Evolutionary conservation across 495 filamentous ascomycete genomes (phyloP).

Genomic region (Trichoderma orchidacearum): DNA sequence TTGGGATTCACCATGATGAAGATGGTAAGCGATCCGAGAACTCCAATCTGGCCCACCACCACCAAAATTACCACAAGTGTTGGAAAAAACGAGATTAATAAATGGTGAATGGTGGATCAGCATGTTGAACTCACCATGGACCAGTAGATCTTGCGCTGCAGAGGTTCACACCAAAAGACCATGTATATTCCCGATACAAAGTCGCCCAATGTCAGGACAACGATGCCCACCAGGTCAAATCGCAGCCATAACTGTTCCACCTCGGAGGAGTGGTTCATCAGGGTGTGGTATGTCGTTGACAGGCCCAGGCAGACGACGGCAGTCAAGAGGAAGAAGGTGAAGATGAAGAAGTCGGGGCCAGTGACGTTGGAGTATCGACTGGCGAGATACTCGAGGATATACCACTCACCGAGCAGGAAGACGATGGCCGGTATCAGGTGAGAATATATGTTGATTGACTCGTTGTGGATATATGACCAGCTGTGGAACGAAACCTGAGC

Average conservation of each 20-base stretch:
- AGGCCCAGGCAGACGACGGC: slow-evolving; percentile 22
- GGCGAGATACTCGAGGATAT: slow-evolving; percentile 14
- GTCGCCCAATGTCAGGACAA: slow-evolving; percentile 24
- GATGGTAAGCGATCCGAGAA: slow-evolving; percentile 18
- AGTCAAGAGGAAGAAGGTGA: slow-evolving; percentile 24
- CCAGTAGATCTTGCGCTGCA: slow-evolving; percentile 29
- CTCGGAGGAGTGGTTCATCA: slow-evolving; percentile 29
- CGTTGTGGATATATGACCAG: slow-evolving; percentile 68
- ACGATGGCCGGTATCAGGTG: slow-evolving; percentile 43
- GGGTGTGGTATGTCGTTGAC: slow-evolving; percentile 27
- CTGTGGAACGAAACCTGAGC: slow-evolving; percentile 49
- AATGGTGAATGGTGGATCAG: no score
- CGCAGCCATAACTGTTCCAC: slow-evolving; percentile 23
- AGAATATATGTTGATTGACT: slow-evolving; percentile 72
- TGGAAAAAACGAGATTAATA: neutral
- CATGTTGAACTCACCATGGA: slow-evolving; percentile 21
- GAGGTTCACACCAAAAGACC: slow-evolving; percentile 28
- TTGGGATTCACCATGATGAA: slow-evolving; percentile 25
- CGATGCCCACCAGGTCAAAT: slow-evolving; percentile 33
- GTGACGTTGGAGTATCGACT: slow-evolving; percentile 23
- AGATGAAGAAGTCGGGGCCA: slow-evolving; percentile 19
- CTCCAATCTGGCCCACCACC: slow-evolving; percentile 18
- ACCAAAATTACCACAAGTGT: neutral
- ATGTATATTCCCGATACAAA: slow-evolving; percentile 33
- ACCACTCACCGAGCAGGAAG: slow-evolving; percentile 11